These are phyloP conservation scores for Fusarium pseudonygamai DNA, from an alignment of 2,329 filamentous ascomycete genomes.

Conservation along the genomic window DNA sequence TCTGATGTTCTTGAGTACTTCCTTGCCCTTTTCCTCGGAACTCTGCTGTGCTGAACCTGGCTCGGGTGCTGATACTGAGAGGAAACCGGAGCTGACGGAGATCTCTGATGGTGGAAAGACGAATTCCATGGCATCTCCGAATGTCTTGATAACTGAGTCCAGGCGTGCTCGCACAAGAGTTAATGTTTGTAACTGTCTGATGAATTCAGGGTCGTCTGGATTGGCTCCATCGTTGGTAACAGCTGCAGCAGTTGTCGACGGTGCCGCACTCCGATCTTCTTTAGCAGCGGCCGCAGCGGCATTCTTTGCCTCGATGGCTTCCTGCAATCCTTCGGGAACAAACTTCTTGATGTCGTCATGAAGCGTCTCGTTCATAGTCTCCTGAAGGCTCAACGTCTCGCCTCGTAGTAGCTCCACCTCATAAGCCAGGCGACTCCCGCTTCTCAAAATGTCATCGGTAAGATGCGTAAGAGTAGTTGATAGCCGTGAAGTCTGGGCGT, in stretches of 20 bases:
- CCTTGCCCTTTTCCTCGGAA: constrained; percentile 87
- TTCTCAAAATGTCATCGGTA: constrained; percentile 93
- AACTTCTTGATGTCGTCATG: constrained; percentile 78
- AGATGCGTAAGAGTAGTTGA: constrained; percentile 85
- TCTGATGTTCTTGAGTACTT: constrained; percentile 75
- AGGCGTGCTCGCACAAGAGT: constrained; percentile 84
- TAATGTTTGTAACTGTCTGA: constrained; percentile 82
- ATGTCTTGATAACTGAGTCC: constrained; percentile 88
- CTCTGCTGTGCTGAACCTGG: constrained; percentile 70
- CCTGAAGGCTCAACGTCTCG: constrained; percentile 82
- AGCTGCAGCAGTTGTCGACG: constrained; percentile 35
- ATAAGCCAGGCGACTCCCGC: constrained; percentile 88
- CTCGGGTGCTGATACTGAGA: constrained; percentile 89
- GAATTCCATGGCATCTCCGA: constrained; percentile 96
- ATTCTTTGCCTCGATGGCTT: constrained; percentile 42
- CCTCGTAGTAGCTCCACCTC: constrained; percentile 94
- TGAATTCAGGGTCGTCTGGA: constrained; percentile 69
- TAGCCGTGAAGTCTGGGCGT: constrained; percentile 85
- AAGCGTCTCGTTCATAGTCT: constrained; percentile 78
- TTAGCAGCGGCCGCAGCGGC: constrained; percentile 20
- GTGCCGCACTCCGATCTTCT: constrained; percentile 31
- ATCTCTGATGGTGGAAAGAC: constrained; percentile 88
- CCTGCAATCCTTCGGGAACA: constrained; percentile 63
- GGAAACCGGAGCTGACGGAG: constrained; percentile 83
- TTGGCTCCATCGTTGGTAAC: constrained; percentile 13